These are phyloP conservation scores for Alliaria petiolata DNA, from an alignment of 345 rosid genomes.

Conservation along the genomic window DNA sequence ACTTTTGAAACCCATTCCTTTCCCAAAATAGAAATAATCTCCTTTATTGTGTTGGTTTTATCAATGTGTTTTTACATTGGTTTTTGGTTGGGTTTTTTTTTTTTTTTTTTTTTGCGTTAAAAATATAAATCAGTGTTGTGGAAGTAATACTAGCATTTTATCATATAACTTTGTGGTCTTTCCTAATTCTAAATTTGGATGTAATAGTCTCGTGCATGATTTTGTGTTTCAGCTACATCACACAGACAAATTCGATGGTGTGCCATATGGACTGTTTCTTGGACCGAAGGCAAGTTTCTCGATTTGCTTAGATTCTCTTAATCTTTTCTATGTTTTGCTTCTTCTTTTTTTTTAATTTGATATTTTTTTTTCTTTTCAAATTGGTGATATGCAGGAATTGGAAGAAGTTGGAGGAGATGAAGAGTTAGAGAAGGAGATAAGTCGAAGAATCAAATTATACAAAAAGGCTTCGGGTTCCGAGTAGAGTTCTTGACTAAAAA, in stretches of 20 bases:
- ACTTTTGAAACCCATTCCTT: neutral
- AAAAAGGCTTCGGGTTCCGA: constrained; percentile 27
- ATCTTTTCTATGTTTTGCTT: neutral
- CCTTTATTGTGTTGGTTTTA: neutral
- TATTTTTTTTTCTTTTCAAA: no score
- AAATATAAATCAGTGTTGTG: neutral
- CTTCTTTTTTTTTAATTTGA: neutral
- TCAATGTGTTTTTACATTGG: neutral
- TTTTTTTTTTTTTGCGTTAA: no score
- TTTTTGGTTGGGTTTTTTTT: neutral
- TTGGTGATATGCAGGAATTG: constrained; percentile 47
- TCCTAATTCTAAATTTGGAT: neutral
- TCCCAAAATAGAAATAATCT: neutral
- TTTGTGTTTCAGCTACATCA: constrained; percentile 71
- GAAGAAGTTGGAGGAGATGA: constrained; percentile 78
- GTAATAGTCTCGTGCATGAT: neutral
- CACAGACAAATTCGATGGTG: constrained; percentile 78
- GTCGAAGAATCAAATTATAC: constrained; percentile 49
- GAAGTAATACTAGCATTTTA: neutral
- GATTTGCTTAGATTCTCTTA: neutral
- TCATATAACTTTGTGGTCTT: neutral
- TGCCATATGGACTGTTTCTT: constrained; percentile 88
- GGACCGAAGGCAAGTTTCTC: constrained; percentile 66
- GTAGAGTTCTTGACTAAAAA: constrained; percentile 17
- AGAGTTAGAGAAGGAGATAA: constrained; percentile 73